phyloP scores from a whole-genome alignment of 306 rosid genomes.

The Dalbergia cochinchinensis region DNA sequence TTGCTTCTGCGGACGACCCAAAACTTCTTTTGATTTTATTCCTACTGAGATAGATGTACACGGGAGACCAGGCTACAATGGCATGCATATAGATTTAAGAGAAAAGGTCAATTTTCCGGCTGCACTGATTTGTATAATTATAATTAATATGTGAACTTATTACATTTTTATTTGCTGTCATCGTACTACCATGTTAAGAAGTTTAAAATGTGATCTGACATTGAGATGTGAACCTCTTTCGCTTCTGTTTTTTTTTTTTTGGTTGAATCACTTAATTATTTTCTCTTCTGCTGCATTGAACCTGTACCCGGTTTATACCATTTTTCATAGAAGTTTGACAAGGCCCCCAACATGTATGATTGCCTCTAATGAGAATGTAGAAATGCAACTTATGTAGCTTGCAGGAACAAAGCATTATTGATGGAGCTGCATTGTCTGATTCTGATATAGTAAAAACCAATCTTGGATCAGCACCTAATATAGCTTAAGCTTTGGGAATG shows the following conservation, averaged over 20 bases:
- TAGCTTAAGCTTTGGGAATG: conserved; percentile 8
- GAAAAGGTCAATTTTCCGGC: conserved; percentile 69
- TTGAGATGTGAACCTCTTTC: background rate
- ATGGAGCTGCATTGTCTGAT: conserved; percentile 23
- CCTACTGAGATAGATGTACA: conserved; percentile 57
- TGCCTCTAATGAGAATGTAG: conserved; percentile 22
- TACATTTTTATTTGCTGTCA: conserved; percentile 21
- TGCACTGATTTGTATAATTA: conserved; percentile 43
- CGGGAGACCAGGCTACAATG: conserved; percentile 51
- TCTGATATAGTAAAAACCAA: background rate
- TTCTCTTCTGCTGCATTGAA: background rate
- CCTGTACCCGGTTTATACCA: background rate
- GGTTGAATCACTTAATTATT: background rate
- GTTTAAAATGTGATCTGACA: conserved; percentile 5
- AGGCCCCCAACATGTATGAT: conserved; percentile 1
- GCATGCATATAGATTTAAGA: conserved; percentile 47
- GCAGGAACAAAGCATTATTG: conserved; percentile 29
- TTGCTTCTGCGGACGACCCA: conserved; percentile 66
- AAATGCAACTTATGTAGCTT: background rate
- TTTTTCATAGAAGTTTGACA: conserved; percentile 7
- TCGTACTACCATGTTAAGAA: conserved; percentile 8
- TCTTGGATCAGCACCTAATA: conserved; percentile 11
- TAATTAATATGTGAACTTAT: conserved; percentile 1
- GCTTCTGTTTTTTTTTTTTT: background rate
- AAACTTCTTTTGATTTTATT: conserved; percentile 76